Conservation (phyloP, 768 basidiomycete genomes). For the Collybia nuda region DNA sequence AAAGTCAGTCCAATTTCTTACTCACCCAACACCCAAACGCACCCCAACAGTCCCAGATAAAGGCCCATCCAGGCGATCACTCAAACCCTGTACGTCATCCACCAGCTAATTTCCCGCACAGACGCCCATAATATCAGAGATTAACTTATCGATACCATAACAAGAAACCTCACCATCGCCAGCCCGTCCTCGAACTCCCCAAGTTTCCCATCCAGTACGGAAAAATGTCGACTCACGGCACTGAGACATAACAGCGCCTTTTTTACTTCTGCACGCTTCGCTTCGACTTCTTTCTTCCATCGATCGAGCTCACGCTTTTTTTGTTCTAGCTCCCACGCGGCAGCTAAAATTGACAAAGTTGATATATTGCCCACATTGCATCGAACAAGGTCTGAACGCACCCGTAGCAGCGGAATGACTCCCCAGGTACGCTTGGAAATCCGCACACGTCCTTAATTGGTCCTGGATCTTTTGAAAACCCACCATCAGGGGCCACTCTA, state of each 20-base stretch:
- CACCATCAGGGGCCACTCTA: not conserved
- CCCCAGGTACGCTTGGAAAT: not conserved
- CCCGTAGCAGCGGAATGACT: not conserved
- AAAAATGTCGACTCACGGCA: not conserved
- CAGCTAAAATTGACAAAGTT: too few relatives aligned
- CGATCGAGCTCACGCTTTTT: not conserved
- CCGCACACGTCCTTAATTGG: not conserved
- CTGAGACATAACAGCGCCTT: not conserved
- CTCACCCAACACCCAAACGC: too few relatives aligned
- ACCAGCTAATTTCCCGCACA: not conserved
- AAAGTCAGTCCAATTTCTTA: too few relatives aligned
- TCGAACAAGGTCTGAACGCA: too few relatives aligned
- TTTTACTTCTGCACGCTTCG: not conserved
- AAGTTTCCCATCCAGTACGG: not conserved
- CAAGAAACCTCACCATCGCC: not conserved
- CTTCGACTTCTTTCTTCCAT: not conserved
- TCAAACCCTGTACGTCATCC: not conserved
- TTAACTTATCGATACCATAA: too few relatives aligned
- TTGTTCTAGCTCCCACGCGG: not conserved
- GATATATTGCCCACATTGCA: too few relatives aligned
- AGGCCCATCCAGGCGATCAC: not conserved
- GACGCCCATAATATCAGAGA: too few relatives aligned
- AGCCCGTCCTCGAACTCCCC: conserved; percentile 1
- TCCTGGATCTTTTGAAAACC: not conserved
- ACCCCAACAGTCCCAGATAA: too few relatives aligned